phyloP scores from a whole-genome alignment of 345 rosid genomes.

The Firmiana major region DNA sequence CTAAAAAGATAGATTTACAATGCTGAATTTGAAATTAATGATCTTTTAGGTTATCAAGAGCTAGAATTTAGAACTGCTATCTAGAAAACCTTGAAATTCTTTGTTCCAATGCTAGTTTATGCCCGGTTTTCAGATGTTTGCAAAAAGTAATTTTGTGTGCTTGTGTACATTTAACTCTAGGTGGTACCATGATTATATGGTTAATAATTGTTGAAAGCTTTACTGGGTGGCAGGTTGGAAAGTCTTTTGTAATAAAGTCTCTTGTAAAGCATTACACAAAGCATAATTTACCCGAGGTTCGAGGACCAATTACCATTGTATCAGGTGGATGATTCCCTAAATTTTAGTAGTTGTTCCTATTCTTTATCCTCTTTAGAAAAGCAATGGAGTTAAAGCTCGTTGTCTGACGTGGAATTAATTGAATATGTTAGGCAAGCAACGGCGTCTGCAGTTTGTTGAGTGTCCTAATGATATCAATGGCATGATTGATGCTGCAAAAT shows the following conservation, averaged over 20 bases:
- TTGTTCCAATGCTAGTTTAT: neutral
- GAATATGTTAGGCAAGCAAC: slow-evolving; percentile 55
- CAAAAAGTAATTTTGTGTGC: neutral
- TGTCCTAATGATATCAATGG: slow-evolving; percentile 97
- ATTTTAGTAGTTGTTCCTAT: neutral
- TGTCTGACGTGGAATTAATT: slow-evolving; percentile 22
- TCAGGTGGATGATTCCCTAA: slow-evolving; percentile 42
- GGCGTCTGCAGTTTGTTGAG: slow-evolving; percentile 86
- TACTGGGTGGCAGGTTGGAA: slow-evolving; percentile 63
- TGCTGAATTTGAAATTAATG: neutral
- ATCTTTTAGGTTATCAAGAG: neutral
- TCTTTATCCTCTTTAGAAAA: neutral
- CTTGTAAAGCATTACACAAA: slow-evolving; percentile 74
- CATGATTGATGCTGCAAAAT: slow-evolving; percentile 91
- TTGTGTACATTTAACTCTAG: neutral
- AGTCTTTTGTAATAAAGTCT: slow-evolving; percentile 75
- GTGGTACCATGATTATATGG: too few relatives aligned
- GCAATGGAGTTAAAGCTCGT: slow-evolving; percentile 13
- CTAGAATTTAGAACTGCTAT: neutral
- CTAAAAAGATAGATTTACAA: neutral
- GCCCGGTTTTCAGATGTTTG: neutral
- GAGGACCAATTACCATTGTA: slow-evolving; percentile 85
- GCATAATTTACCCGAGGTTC: slow-evolving; percentile 83
- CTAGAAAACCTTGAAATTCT: too few relatives aligned
- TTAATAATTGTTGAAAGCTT: neutral